These are phyloP conservation scores for Cardamine occulta DNA, from an alignment of 345 rosid genomes.

Conservation along the genomic window DNA sequence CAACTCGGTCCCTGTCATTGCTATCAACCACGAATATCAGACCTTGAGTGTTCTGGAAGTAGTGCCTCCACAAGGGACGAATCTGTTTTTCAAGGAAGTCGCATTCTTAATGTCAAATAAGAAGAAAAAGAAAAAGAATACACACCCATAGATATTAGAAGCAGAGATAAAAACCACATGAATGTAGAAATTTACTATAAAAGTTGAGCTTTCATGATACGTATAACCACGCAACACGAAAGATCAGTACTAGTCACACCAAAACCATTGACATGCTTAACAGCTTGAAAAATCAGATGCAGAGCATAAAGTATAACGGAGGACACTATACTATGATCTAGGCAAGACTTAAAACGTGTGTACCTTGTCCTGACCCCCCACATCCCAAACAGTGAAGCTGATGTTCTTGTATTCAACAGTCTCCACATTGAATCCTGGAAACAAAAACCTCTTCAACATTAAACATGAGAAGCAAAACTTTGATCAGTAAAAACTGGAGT, in stretches of 20 bases:
- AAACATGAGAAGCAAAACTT: neutral
- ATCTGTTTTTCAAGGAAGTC: constrained; percentile 50
- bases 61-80: constrained; percentile 85
- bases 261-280: neutral
- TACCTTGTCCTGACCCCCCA: constrained; percentile 97
- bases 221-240: neutral
- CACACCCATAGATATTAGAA: neutral
- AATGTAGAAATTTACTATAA: neutral
- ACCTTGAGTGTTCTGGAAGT: constrained; percentile 83
- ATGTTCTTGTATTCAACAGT: constrained; percentile 95
- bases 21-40: constrained; percentile 77
- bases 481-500: neutral
- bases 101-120: constrained; percentile 5
- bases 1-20: constrained; percentile 78
- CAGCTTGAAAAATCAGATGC: neutral
- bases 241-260: constrained; percentile 2
- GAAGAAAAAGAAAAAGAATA: neutral
- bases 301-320: neutral
- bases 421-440: constrained; percentile 86
- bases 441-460: constrained; percentile 4
- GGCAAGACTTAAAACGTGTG: constrained; percentile 11
- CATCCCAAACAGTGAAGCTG: constrained; percentile 79
- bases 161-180: neutral
- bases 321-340: neutral
- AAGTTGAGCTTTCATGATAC: neutral